phyloP scores from a whole-genome alignment of 2,329 filamentous ascomycete species.

The Pseudogymnoascus sp. region DNA sequence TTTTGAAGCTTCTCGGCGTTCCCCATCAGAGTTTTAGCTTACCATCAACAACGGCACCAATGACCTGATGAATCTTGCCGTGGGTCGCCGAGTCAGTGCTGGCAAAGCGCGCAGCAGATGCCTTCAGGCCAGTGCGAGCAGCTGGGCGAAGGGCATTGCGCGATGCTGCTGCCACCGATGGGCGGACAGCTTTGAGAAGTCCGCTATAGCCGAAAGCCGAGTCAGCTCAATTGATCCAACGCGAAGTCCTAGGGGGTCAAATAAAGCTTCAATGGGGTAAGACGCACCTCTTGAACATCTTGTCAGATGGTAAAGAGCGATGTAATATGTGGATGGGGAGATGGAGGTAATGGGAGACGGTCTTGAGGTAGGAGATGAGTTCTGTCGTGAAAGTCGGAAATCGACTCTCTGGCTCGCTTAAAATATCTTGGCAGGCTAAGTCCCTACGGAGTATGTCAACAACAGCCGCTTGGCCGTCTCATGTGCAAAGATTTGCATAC shows the following conservation, averaged over 20 bases:
- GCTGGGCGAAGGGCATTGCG: conserved; percentile 52
- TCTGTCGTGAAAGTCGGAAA: conserved; percentile 12
- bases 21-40: conserved; percentile 40
- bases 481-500: neutral
- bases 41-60: conserved; percentile 99
- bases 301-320: conserved; percentile 61
- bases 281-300: conserved; percentile 78
- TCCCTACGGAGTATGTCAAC: conserved; percentile 3
- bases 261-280: conserved; percentile 23
- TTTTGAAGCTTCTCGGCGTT: neutral
- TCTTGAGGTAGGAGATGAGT: conserved; percentile 11
- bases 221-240: conserved; percentile 41
- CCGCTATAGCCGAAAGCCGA: conserved; percentile 42
- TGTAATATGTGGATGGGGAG: conserved; percentile 51
- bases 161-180: conserved; percentile 49
- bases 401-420: conserved; percentile 11
- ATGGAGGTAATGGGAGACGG: conserved; percentile 37
- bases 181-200: conserved; percentile 57
- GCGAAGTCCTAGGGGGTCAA: conserved; percentile 11
- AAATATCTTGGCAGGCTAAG: conserved; percentile 10
- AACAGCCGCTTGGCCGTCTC: neutral
- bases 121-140: conserved; percentile 46
- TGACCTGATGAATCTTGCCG: conserved; percentile 74
- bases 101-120: conserved; percentile 43
- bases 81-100: conserved; percentile 50